A percentile compares a stretch with the other conserved stretches of the same genome.
phyloP scores from a whole-genome alignment of 2,329 filamentous ascomycete species.

The Fusarium gaditjirri region DNA sequence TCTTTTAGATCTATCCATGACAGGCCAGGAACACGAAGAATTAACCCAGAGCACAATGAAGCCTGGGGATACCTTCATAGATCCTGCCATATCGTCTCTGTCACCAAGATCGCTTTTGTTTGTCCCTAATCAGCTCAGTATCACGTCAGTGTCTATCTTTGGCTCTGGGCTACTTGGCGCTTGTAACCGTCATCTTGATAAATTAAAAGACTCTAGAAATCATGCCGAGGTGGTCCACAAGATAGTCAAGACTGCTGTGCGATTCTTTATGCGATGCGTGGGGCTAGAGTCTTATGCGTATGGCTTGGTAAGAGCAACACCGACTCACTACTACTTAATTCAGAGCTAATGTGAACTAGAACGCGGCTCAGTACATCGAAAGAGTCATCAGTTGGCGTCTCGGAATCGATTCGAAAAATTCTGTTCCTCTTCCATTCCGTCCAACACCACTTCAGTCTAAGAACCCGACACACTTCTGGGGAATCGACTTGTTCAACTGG shows the following conservation, averaged over 20 bases:
- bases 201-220: neutral
- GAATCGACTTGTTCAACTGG: neutral
- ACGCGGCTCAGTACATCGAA: neutral
- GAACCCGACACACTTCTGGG: neutral
- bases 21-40: fast-evolving
- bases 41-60: neutral
- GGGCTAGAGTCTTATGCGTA: neutral
- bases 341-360: fast-evolving
- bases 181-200: neutral
- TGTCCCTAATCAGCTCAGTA: neutral
- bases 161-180: neutral
- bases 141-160: neutral
- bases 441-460: neutral
- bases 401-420: neutral
- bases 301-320: neutral
- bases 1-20: neutral
- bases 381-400: neutral
- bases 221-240: fast-evolving
- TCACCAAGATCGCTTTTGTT: neutral
- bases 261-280: neutral
- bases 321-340: neutral
- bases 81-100: neutral
- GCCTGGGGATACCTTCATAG: neutral
- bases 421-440: neutral
- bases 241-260: neutral